Conservation (phyloP, 2,329 filamentous ascomycete genomes). For the Colletotrichum paranaense region DNA sequence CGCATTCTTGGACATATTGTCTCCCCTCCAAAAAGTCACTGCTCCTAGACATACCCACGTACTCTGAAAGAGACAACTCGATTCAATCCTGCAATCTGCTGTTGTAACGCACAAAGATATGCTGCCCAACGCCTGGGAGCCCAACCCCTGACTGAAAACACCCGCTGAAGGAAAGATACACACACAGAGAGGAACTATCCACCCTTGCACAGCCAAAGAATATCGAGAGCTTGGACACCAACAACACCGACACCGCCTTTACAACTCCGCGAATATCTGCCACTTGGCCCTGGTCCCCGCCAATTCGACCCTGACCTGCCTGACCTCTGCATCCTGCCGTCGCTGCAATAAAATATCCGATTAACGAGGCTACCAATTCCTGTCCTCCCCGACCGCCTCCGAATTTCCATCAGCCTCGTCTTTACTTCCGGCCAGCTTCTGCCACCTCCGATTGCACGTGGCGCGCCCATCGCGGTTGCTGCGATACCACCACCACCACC, state of each 20-base stretch:
- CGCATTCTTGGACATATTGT: not conserved
- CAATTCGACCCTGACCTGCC: not conserved
- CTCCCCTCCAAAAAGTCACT: not conserved
- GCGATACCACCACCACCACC: constrained; percentile 7
- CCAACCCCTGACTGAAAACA: constrained; percentile 20
- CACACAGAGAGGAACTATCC: not conserved
- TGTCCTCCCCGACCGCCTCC: not conserved
- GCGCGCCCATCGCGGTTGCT: constrained; percentile 26
- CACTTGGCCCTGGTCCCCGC: constrained; percentile 4
- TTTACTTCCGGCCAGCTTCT: not conserved
- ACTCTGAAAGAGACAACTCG: not conserved
- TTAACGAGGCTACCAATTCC: constrained; percentile 23
- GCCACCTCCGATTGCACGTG: constrained; percentile 6
- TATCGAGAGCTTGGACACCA: constrained; percentile 3
- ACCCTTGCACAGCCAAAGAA: not conserved
- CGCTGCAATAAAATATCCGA: constrained; percentile 19
- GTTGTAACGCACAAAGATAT: not conserved
- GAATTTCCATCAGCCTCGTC: constrained; percentile 22
- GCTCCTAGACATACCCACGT: not conserved
- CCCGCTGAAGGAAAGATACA: not conserved
- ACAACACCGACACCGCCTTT: constrained; percentile 31
- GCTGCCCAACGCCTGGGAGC: constrained; percentile 17
- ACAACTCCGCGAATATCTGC: constrained; percentile 4
- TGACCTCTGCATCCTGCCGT: constrained; percentile 4
- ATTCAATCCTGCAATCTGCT: not conserved